Evolutionary conservation across 2,329 filamentous ascomycete genomes (phyloP), one percentile per base, ranked within the genome.

Genomic region (Neonectria neomacrospora): DNA sequence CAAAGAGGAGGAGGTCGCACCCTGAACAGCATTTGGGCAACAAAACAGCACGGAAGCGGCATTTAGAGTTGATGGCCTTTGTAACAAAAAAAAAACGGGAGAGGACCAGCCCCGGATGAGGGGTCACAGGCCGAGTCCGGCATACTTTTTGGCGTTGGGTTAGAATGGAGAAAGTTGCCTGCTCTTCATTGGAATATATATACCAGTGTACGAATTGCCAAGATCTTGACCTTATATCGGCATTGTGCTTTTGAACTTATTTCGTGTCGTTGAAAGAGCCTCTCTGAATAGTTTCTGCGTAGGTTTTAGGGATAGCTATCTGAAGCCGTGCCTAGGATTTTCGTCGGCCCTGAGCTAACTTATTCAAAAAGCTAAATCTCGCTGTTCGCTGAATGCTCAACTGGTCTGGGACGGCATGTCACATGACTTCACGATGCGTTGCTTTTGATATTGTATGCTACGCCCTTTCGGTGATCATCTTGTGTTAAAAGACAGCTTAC

Each of bases 351-450:
- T 16, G 14, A 37, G 2, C 2, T 32, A 32, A 2, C 30, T 8
- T 37, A 6, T 8, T 2, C 7, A 37, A n/a, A 8, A 5, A 37
- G 2, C 34, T 14, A 37, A 3, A 20, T 45, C 18, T 12, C 11
- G n/a, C 16, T 16, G 39, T 20, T 54, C 58, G 55, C 18, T 53
- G 39, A 57, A 52, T 16, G 23, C 34, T 39, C 16, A 44, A 30
- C 16, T n/a, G 22, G 32, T 37, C 32, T 22, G 30, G 51, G 16
- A 28, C 10, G 51, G 20, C 18, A 14, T n/a, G 67, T 74, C 72
- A 74, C 72, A 71, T 74, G 72, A 74, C 64, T 58, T 67, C 68
- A 71, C 60, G 72, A 71, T 54, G 70, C 72, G 71, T 73, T 73
- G 71, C 72, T 74, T 58, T 74, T 20, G 72, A 74, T 72, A 59